These are phyloP conservation scores for Mycosarcoma mackinlayi DNA, from an alignment of 1,284 basidiomycete genomes.

Conservation along the genomic window DNA sequence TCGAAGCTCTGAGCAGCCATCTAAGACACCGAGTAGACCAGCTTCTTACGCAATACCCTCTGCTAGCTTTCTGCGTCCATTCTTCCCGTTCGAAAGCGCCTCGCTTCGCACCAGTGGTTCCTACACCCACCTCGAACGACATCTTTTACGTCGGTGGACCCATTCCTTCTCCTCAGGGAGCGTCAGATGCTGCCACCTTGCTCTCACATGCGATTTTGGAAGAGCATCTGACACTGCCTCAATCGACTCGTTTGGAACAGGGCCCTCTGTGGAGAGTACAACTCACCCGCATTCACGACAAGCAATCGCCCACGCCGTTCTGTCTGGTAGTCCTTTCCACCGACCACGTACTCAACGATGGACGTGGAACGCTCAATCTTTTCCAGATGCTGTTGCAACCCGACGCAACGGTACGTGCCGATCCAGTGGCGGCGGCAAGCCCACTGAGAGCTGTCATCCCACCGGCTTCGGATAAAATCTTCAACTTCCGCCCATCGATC, in stretches of 20 bases:
- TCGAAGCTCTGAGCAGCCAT: conserved; percentile 2
- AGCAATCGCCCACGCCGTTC: background rate
- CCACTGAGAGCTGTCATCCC: too few relatives aligned
- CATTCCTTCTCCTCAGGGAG: background rate
- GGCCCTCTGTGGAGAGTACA: conserved; percentile 25
- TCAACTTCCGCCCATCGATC: conserved; percentile 28
- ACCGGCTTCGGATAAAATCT: conserved; percentile 23
- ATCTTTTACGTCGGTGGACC: conserved; percentile 10
- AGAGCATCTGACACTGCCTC: conserved; percentile 1
- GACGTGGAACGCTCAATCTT: conserved; percentile 28
- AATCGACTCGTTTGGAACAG: background rate
- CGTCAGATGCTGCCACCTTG: background rate
- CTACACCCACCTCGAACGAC: conserved; percentile 11
- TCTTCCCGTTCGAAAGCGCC: conserved; percentile 12
- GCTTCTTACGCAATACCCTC: conserved; percentile 7
- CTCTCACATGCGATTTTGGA: conserved; percentile 2
- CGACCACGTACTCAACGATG: conserved; percentile 41
- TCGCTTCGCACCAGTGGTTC: conserved; percentile 5
- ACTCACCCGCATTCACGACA: background rate
- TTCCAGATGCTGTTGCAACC: conserved; percentile 14
- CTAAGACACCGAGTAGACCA: conserved; percentile 13
- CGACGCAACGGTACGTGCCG: background rate
- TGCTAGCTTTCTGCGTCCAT: conserved; percentile 20
- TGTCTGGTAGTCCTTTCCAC: conserved; percentile 19
- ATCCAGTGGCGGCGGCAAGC: too few relatives aligned